Percentiles rank a stretch among this genome's conserved stretches.
Conservation (phyloP, 306 rosid genomes). For the Pterocarpus santalinus region DNA sequence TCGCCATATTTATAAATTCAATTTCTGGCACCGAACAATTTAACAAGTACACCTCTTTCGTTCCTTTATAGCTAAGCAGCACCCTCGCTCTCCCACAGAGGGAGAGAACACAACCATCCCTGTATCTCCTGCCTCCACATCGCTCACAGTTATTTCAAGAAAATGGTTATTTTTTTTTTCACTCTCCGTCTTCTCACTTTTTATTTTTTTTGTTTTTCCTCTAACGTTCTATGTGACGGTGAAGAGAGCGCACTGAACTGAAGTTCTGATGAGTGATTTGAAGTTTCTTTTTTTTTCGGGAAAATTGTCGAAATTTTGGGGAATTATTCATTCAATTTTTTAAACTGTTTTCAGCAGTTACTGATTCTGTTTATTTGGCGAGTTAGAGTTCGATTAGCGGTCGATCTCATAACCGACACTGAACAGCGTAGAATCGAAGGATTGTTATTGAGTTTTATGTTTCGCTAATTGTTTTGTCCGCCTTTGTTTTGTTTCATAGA, state of each 20-base stretch:
- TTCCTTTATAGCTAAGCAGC: neutral
- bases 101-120: neutral
- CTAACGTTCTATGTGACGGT: neutral
- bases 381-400: conserved; percentile 24
- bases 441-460: neutral
- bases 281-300: neutral
- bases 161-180: conserved; percentile 47
- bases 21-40: conserved; percentile 17
- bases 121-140: conserved; percentile 31
- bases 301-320: neutral
- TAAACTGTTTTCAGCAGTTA: conserved; percentile 16
- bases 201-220: neutral
- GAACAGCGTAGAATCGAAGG: neutral
- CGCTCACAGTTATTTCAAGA: conserved; percentile 6
- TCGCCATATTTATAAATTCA: conserved; percentile 23
- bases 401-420: conserved; percentile 47
- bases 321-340: neutral
- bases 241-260: neutral
- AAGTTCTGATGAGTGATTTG: neutral
- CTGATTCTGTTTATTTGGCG: neutral
- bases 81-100: no score
- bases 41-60: neutral
- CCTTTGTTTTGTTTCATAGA: neutral
- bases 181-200: neutral
- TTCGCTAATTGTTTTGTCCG: no score